Conservation (phyloP, 2,329 filamentous ascomycete genomes). For the Pseudocercospora fijiensis region DNA sequence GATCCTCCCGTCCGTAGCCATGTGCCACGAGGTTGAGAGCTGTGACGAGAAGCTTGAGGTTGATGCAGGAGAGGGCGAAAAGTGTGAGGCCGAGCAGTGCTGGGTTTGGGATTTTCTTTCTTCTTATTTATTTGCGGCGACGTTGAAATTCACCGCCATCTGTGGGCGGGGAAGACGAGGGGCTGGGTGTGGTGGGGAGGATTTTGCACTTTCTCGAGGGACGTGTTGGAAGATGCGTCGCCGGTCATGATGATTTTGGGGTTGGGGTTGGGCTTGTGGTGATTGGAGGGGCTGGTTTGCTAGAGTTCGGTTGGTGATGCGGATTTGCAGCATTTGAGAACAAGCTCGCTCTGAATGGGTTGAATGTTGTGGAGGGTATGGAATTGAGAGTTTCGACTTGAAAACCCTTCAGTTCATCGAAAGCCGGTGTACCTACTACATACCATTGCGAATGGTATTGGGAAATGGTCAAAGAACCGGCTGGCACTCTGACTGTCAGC, state of each 20-base stretch:
- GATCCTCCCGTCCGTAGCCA: constrained; percentile 78
- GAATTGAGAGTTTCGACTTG: neutral
- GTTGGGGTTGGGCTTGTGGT: neutral
- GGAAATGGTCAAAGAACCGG: neutral
- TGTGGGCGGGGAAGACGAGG: neutral
- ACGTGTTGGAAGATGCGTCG: neutral
- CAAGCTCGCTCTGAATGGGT: neutral
- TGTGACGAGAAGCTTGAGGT: constrained; percentile 63
- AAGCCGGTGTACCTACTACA: neutral
- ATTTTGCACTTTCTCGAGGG: constrained; percentile 1
- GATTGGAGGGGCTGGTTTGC: neutral
- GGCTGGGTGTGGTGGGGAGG: neutral
- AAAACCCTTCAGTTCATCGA: neutral
- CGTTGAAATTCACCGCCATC: constrained; percentile 6
- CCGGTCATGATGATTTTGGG: neutral
- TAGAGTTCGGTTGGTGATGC: neutral
- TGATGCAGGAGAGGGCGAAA: constrained; percentile 74
- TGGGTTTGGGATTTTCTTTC: constrained; percentile 69
- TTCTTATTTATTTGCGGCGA: constrained; percentile 9
- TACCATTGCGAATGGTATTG: neutral
- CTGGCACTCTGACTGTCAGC: neutral
- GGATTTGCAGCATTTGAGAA: neutral
- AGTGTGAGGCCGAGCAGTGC: constrained; percentile 78
- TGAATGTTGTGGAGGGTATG: neutral
- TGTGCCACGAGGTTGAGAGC: constrained; percentile 68